Base-by-base conservation (phyloP, 2,329 filamentous ascomycete genomes). In the Dactylonectria estremocensis region DNA sequence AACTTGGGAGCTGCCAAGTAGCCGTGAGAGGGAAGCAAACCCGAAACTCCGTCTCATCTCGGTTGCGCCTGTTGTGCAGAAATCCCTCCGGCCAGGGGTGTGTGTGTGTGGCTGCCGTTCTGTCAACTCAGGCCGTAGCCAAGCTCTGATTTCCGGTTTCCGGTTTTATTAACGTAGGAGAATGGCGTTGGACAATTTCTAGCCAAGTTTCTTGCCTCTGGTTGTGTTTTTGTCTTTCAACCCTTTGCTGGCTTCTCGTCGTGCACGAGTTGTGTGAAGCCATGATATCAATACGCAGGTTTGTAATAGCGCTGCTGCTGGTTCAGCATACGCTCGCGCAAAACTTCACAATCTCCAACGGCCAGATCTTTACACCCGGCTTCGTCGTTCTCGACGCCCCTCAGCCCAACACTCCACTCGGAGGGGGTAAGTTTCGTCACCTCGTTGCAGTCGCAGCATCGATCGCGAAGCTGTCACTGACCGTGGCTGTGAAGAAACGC, bases 301-400 rank as follows among this genome's bases (percentile, higher is more conserved):
- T 76, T 9, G 28, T 54, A 35, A 28, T 66, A 43, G 58, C 50
- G n/a, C 56, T 74, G n/a, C 70, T 81, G 14, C 64, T 78, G 24
- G 69, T 72, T 11, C 54, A 61, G 45, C 71, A 66, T 16, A 66
- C 74, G 16, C 66, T 72, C 9, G 82, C 82, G 6, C 75, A 80
- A 48, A 82, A 84, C 67, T 91, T 92, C 73, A 89, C 86, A 20
- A 86, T 89, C 58, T 80, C 88, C 22, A 88, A 88, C 71, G 91
- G 91, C 16, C 90, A 93, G 73, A 87, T 93, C 61, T 92, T 87
- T 74, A 93, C 91, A 0, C 91, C 91, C 0, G 91, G 91, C 0
- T 86, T 93, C 62, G 90, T 87, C 24, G 87, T 93, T 63, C 81
- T 93, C 40, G 87, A 93, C 78, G 86, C 91, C 35, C 90, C 90